Percentiles rank a stretch among this genome's conserved stretches.
Evolutionary conservation across 306 rosid genomes (phyloP).

Genomic region (Dalbergia cultrata): DNA sequence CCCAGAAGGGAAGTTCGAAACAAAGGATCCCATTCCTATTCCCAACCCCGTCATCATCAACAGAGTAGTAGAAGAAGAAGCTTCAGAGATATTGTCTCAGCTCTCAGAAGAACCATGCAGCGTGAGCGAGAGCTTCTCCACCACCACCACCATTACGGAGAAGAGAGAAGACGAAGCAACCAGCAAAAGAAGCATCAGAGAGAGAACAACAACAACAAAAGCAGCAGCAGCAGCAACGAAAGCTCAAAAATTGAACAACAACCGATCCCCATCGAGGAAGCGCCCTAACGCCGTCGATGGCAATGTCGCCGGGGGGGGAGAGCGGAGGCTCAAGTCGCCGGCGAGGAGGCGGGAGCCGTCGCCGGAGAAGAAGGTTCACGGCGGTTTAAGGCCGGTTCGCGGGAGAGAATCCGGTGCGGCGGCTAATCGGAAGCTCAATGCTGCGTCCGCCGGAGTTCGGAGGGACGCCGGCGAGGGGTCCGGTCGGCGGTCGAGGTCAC

Average conservation of each 20-base stretch:
- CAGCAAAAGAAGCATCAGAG: slow-evolving; percentile 64
- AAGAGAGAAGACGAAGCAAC: slow-evolving; percentile 79
- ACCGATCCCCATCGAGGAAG: slow-evolving; percentile 59
- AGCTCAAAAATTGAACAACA: slow-evolving; percentile 46
- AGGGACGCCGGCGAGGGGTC: slow-evolving; percentile 66
- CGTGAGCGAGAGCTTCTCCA: slow-evolving; percentile 72
- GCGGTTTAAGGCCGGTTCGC: slow-evolving; percentile 48
- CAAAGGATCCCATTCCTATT: neutral
- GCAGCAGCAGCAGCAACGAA: neutral
- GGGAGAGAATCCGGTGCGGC: slow-evolving; percentile 62
- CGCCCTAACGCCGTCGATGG: slow-evolving; percentile 57
- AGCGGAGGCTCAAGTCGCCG: slow-evolving; percentile 53
- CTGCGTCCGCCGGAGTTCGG: slow-evolving; percentile 44
- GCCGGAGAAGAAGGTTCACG: slow-evolving; percentile 61
- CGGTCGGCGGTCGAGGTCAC: slow-evolving; percentile 79
- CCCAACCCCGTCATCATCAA: neutral
- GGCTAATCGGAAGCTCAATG: slow-evolving; percentile 53
- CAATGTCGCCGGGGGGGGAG: slow-evolving; percentile 48
- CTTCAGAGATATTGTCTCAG: slow-evolving; percentile 65
- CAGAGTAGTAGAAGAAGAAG: slow-evolving; percentile 30
- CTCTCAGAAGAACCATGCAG: slow-evolving; percentile 62
- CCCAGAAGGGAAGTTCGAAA: slow-evolving; percentile 34
- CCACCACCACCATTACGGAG: slow-evolving; percentile 63
- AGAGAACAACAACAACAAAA: slow-evolving; percentile 36
- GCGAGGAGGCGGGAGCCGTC: slow-evolving; percentile 57